A percentile compares a stretch with the other conserved stretches of the same genome.
These are phyloP conservation scores for Umbilicaria muhlenbergii DNA, from an alignment of 495 filamentous ascomycete species.

Conservation along the genomic window DNA sequence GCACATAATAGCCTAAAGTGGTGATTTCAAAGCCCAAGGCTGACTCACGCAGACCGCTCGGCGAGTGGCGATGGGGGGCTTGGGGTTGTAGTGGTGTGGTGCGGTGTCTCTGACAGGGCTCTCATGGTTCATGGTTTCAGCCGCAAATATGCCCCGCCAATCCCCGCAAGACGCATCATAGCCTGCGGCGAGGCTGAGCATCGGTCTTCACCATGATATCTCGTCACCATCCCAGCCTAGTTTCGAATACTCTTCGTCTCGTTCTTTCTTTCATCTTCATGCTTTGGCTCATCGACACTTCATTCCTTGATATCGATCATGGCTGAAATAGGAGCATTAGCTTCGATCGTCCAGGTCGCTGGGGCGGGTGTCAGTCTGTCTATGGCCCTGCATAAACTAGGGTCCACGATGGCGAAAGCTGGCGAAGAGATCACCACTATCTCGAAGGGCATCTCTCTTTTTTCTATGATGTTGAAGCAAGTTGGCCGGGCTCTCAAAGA, in stretches of 20 bases:
- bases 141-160: too few relatives aligned
- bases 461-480: conserved; percentile 28
- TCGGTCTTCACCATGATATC: not conserved
- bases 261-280: conserved; percentile 5
- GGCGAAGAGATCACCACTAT: conserved; percentile 30
- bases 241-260: conserved; percentile 6
- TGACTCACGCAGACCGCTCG: too few relatives aligned
- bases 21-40: too few relatives aligned
- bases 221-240: conserved; percentile 1
- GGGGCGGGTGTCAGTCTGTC: conserved; percentile 30
- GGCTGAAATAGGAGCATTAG: conserved; percentile 1
- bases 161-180: too few relatives aligned
- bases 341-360: conserved; percentile 21
- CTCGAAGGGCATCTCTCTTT: conserved; percentile 29
- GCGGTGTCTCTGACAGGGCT: too few relatives aligned
- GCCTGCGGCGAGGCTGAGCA: not conserved
- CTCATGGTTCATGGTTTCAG: too few relatives aligned
- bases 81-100: not conserved
- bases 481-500: conserved; percentile 20
- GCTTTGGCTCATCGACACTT: not conserved
- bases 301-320: too few relatives aligned
- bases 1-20: too few relatives aligned
- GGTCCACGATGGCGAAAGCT: conserved; percentile 25
- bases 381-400: conserved; percentile 27
- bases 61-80: not conserved